Base-by-base conservation (phyloP, 805 yeast species). In the Candida ponderosae region DNA sequence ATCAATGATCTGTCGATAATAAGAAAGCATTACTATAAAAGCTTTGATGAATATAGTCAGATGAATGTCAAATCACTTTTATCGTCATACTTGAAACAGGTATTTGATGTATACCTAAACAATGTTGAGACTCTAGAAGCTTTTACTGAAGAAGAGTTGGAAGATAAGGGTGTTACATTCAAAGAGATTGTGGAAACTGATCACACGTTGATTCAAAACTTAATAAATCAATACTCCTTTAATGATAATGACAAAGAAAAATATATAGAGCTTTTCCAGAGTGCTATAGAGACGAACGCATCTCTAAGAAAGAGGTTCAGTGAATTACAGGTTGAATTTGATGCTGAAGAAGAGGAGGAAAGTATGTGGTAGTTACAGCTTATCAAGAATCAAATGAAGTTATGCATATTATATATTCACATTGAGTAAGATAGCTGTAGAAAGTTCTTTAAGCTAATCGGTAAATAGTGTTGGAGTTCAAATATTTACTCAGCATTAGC, bases 401-500 rank as follows among this genome's bases (percentile, higher is more conserved):
- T 31, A 33, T 27, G 20, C 18, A 29, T 27, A 28, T 38, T 9
- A n/a, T 24, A 32, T 9, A 36, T n/a, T n/a, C n/a, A n/a, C 33
- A 19, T 33, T 4, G 6, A 14, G n/a, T 38, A 29, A 40, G 32
- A 39, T 30, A 47, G 14, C 18, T 36, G 50, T 19, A 45, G 40
- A 29, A 66, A 62, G 44, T 85, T 63, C 50, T 84, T 88, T 21
- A 21, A 13, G 11, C 7, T 24, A 24, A 24, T 24, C 14, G 11
- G 13, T 24, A 24, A 8, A 24, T 8, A 11, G 7, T 6, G 58
- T 90, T 89, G 36, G 74, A 72, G 31, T 79, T 77, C 66, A 85
- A 74, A 59, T 87, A 90, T 43, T 89, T 68, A 41, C 95, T 81
- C 14, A 79, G 59, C 6, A 74, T 40, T 53, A 93, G 65, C 96